Conservation (phyloP, 352 stramenopile genomes). For the Phytopythium montanum region DNA sequence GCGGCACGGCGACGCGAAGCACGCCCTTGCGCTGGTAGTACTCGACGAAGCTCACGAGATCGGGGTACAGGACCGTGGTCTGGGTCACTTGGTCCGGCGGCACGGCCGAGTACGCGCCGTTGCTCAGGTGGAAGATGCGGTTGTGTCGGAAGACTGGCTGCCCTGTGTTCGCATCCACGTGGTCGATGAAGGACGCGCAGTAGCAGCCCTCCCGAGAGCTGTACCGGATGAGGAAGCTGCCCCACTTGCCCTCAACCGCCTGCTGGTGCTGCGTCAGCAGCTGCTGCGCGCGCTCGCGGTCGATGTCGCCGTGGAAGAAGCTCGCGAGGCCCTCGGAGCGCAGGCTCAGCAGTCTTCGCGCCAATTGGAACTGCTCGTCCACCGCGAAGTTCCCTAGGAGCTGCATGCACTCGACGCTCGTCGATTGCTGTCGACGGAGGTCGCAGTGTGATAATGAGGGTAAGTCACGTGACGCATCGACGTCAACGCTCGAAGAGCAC, state of each 20-base stretch:
- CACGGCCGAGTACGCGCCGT: conserved; percentile 59
- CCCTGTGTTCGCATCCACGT: conserved; percentile 27
- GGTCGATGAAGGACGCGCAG: conserved; percentile 67
- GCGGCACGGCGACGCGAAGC: conserved; percentile 41
- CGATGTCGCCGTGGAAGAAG: conserved; percentile 77
- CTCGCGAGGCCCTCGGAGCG: conserved; percentile 59
- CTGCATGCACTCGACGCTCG: conserved; percentile 49
- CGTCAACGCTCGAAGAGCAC: background rate
- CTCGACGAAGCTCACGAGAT: conserved; percentile 77
- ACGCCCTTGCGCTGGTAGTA: conserved; percentile 70
- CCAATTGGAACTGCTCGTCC: conserved; percentile 71
- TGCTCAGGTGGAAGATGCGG: conserved; percentile 64
- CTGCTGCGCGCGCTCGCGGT: conserved; percentile 42
- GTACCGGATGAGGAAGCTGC: conserved; percentile 79
- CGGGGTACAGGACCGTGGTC: conserved; percentile 47
- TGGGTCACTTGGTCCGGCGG: conserved; percentile 45
- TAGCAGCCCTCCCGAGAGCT: conserved; percentile 56
- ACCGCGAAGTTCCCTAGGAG: conserved; percentile 44
- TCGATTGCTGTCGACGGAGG: conserved; percentile 36
- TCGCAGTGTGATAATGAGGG: background rate
- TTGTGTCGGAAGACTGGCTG: conserved; percentile 58
- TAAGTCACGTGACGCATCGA: background rate
- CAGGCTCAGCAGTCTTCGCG: conserved; percentile 46
- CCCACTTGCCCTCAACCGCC: conserved; percentile 13
- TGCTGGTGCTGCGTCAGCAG: conserved; percentile 24